Evolutionary conservation across 768 basidiomycete genomes (phyloP).

Genomic region (Phanerochaete carnosa): DNA sequence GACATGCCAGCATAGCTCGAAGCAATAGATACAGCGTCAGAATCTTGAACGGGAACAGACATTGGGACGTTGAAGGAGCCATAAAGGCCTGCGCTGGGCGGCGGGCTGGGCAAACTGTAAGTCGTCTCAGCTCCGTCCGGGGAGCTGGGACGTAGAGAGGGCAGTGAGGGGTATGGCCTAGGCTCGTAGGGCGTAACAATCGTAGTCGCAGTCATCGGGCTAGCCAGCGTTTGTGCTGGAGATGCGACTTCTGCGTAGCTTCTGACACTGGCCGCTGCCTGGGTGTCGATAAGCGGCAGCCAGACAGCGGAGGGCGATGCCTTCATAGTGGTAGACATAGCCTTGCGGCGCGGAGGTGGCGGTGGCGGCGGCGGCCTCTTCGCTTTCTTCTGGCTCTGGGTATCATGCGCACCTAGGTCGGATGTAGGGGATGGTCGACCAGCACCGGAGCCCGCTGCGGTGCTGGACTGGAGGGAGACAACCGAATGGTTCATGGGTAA

Average conservation of each 20-base stretch:
- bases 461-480: conserved; percentile 4
- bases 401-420: neutral
- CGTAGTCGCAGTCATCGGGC: neutral
- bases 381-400: neutral
- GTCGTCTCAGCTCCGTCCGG: neutral
- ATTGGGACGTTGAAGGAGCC: neutral
- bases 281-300: conserved; percentile 2
- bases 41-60: neutral
- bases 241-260: neutral
- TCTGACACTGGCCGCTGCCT: neutral
- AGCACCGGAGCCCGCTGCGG: neutral
- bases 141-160: neutral
- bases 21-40: neutral
- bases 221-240: neutral
- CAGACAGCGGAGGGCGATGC: conserved; percentile 13
- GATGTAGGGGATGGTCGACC: neutral
- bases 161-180: neutral
- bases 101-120: neutral
- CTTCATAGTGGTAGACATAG: conserved; percentile 7
- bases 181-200: neutral
- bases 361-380: conserved; percentile 11
- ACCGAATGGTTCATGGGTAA: neutral
- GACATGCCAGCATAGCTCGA: neutral
- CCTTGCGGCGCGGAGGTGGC: conserved; percentile 4
- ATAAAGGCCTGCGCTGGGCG: neutral